Evolutionary conservation across 1,284 basidiomycete species (phyloP).

Genomic region (Rhodotorula sp.): DNA sequence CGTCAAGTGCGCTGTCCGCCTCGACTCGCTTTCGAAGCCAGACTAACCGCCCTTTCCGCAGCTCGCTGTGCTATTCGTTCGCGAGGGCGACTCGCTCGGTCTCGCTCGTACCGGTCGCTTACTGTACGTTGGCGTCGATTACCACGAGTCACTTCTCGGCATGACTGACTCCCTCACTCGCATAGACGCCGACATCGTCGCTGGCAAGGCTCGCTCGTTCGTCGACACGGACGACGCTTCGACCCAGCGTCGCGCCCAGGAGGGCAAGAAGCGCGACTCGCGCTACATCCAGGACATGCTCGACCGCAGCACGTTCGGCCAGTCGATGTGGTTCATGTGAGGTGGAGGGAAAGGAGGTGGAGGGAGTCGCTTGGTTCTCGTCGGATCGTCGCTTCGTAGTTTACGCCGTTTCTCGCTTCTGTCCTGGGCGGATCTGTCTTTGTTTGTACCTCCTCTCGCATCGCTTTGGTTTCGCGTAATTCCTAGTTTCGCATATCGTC

Average conservation of each 20-base stretch:
- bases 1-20: constrained; percentile 9
- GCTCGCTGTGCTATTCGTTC: constrained; percentile 51
- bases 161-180: neutral
- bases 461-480: too few relatives aligned
- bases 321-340: constrained; percentile 11
- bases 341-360: too few relatives aligned
- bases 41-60: constrained; percentile 25
- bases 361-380: neutral
- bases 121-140: constrained; percentile 40
- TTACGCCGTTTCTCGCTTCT: neutral
- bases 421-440: neutral
- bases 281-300: constrained; percentile 25
- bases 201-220: constrained; percentile 49
- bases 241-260: constrained; percentile 1
- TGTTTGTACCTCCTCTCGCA: too few relatives aligned
- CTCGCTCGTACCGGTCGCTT: constrained; percentile 49
- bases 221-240: constrained; percentile 47
- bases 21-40: neutral
- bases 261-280: constrained; percentile 1
- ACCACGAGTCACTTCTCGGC: neutral
- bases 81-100: constrained; percentile 51
- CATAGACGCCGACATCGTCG: constrained; percentile 50
- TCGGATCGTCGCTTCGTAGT: too few relatives aligned
- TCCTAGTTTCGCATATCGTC: too few relatives aligned
- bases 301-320: constrained; percentile 14